phyloP scores from a whole-genome alignment of 2,329 filamentous ascomycete species.

The Cytospora mali region DNA sequence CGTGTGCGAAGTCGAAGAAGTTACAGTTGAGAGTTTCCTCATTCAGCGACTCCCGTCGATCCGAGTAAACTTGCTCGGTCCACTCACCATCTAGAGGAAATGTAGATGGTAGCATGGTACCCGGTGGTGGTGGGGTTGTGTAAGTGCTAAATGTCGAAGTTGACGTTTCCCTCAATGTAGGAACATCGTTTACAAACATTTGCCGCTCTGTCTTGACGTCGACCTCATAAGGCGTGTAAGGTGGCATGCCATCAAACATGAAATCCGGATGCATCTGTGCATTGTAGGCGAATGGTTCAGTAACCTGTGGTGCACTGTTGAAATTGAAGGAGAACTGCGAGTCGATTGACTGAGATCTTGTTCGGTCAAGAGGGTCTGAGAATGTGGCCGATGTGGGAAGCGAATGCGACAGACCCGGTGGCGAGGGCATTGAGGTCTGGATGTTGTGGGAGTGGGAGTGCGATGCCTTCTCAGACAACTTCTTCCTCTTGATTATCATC shows the following conservation, averaged over 20 bases:
- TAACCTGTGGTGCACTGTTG: constrained; percentile 60
- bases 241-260: constrained; percentile 55
- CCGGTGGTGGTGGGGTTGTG: constrained; percentile 73
- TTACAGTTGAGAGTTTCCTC: constrained; percentile 72
- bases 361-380: constrained; percentile 73
- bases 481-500: constrained; percentile 95
- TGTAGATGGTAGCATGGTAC: constrained; percentile 62
- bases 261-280: constrained; percentile 64
- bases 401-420: constrained; percentile 79
- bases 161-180: constrained; percentile 81
- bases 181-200: constrained; percentile 90
- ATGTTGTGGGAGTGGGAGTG: constrained; percentile 44
- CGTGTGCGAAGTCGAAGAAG: constrained; percentile 81
- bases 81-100: constrained; percentile 68
- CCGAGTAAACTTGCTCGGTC: constrained; percentile 70
- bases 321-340: constrained; percentile 80
- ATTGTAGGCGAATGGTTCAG: constrained; percentile 64
- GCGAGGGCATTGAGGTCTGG: constrained; percentile 63
- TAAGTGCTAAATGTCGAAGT: constrained; percentile 94
- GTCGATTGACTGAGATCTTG: constrained; percentile 76
- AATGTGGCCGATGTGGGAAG: constrained; percentile 79
- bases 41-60: constrained; percentile 67
- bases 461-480: constrained; percentile 83
- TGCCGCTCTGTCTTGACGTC: constrained; percentile 96
- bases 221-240: constrained; percentile 77